These are phyloP conservation scores for Drechslerella dactyloides DNA, from an alignment of 2,329 filamentous ascomycete species.

Conservation along the genomic window DNA sequence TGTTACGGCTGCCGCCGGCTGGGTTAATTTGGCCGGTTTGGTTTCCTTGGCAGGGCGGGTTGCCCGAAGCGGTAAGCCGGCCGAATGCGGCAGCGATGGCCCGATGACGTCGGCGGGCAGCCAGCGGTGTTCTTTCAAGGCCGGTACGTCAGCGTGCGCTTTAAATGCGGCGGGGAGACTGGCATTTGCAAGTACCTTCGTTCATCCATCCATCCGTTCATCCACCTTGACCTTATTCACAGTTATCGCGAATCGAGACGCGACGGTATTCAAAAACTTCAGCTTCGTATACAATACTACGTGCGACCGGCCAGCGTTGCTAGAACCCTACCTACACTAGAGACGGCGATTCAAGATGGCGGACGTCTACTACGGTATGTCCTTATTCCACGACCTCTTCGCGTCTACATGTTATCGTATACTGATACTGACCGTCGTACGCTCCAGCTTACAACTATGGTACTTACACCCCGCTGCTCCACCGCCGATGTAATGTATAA, in stretches of 20 bases:
- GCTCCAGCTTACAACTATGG: constrained; percentile 39
- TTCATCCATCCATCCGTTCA: too few species aligned
- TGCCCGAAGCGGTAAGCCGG: constrained; percentile 27
- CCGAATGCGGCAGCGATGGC: constrained; percentile 28
- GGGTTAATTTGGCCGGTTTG: too few species aligned
- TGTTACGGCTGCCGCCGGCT: too few species aligned
- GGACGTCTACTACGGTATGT: constrained; percentile 43
- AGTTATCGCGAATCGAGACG: too few species aligned
- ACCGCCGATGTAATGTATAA: not conserved
- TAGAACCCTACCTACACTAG: not conserved
- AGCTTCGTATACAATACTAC: not conserved
- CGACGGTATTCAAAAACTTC: not conserved
- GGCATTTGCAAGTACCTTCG: too few species aligned
- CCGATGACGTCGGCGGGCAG: constrained; percentile 38
- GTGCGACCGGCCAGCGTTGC: not conserved
- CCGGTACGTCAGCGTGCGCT: not conserved
- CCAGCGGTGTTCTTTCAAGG: not conserved
- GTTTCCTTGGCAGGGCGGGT: constrained; percentile 8
- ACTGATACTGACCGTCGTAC: not conserved
- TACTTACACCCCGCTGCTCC: not conserved
- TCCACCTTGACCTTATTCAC: too few species aligned
- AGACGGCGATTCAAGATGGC: constrained; percentile 7
- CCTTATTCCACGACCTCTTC: not conserved
- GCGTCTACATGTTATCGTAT: not conserved
- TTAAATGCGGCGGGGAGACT: too few species aligned